Base-by-base conservation (phyloP, 176 grass and related monocot genomes). In the Aegilops bicornis region DNA sequence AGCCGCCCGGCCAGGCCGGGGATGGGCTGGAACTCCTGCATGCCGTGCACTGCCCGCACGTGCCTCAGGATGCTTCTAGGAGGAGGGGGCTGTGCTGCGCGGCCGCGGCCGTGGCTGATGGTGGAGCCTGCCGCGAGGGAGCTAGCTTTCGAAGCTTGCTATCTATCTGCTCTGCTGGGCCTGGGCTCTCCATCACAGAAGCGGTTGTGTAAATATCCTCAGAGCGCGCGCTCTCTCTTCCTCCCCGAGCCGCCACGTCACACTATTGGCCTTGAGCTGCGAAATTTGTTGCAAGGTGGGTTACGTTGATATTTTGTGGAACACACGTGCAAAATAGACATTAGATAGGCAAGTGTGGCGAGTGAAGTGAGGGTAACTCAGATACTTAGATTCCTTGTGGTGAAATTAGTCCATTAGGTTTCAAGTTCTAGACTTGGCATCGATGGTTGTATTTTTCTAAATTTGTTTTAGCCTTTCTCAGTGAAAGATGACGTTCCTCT, bases 1-100 rank as follows among this genome's bases (percentile, higher is more conserved):
- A 86, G 61, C 74, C 63, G 43, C 22, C 81, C 69, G 15, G 90
- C 60, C 23, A 78, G 25, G 69, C 69, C 82, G 1, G 82, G 47
- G 27, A 88, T 52, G 25, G 69, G 29, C 61, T 82, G 82, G 77
- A 91, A 75, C 69, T 91, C 90, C 82, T 91, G 90, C 90, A 91
- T 91, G 48, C 15, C 48, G 48, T 52, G 47, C 47, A 50, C 47
- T 50, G 48, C 48, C 2, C 15, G 48, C 48, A 17, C 48, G 79
- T 16, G 27, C 25, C n/a, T 36, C 72, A 62, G 61, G 85, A 81
- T 81, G 30, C 54, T 88, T 77, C 81, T 76, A n/a, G n/a, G n/a
- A 64, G 67, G 84, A 76, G 16, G 29, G 31, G 47, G 8, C 24
- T 14, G 52, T 36, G 19, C 50, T 61, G 10, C 14, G 40, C 13